Evolutionary conservation across 2,329 filamentous ascomycete genomes (phyloP).

Genomic region (Colletotrichum sp.): DNA sequence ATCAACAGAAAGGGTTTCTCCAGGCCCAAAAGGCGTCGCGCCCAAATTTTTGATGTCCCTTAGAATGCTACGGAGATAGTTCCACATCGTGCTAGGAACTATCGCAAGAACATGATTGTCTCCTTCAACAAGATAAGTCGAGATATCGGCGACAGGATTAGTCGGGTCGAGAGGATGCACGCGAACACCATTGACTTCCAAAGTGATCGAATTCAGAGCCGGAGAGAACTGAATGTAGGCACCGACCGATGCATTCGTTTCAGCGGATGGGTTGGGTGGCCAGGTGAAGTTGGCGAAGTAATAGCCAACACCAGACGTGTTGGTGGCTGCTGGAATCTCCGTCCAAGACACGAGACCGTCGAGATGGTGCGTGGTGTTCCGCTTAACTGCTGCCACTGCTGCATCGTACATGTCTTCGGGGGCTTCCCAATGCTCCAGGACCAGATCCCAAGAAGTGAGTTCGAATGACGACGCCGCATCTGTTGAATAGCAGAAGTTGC

Average conservation of each 20-base stretch:
- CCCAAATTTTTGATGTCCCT: background rate
- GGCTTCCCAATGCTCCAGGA: slow-evolving; percentile 12
- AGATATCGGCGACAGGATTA: background rate
- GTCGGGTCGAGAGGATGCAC: background rate
- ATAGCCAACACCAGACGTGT: slow-evolving; percentile 11
- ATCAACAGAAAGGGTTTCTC: background rate
- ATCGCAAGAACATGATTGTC: background rate
- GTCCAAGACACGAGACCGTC: background rate
- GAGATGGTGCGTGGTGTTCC: slow-evolving; percentile 5
- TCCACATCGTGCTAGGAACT: slow-evolving; percentile 12
- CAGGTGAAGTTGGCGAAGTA: slow-evolving; percentile 8
- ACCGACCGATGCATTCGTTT: background rate
- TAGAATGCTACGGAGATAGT: background rate
- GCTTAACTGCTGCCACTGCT: background rate
- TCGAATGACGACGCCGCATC: background rate
- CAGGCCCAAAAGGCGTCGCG: background rate
- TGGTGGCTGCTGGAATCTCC: background rate
- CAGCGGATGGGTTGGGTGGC: background rate
- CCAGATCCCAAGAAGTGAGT: background rate
- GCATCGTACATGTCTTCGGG: background rate
- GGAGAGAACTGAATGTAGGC: slow-evolving; percentile 4
- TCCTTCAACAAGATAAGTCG: background rate
- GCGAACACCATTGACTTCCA: background rate
- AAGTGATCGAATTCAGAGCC: background rate
- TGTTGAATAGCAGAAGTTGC: background rate